Evolutionary conservation across 139 green algal genomes (phyloP), one percentile per base, ranked within the genome.

Genomic region (Prasinococcaceae sp.): DNA sequence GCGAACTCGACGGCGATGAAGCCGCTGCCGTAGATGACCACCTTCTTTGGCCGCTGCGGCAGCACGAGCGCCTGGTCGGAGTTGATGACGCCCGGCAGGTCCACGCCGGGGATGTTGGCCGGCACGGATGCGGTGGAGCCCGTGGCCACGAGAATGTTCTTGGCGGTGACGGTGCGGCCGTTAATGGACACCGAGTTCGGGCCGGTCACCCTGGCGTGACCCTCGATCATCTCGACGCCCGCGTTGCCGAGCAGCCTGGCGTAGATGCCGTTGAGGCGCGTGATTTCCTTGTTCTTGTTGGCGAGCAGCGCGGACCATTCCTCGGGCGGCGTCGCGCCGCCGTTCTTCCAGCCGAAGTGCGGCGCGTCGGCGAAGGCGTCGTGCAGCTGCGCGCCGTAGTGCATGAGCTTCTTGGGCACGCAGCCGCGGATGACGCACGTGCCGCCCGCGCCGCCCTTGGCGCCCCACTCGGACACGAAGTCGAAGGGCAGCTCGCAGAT

Each of bases 401-500:
- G 88, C 44, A 98, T 76, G 6, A 98, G 76, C 76, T 98, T 98
- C 72, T 98, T 98, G 23, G 90, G 90, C 41, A 98, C 90, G 66
- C 90, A 98, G 26, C 90, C 90, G 5, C 90, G 76, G 57, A 98
- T 83, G 16, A 98, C 90, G 65, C 90, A 95, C 22, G 89, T 97
- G 53, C 89, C 89, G 14, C 89, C 90, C 17, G 88, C 77, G 24
- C 89, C 89, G 28, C 89, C 90, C 27, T 64, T 61, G 9, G 39
- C 67, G 22, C 93, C 83, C 22, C 42, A 71, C n/a, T n/a, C n/a
- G 29, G 70, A 76, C 1, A 92, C 73, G 48, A 81, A 84, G 26
- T 76, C 77, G 66, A 94, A 97, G 0, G 89, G 89, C 65, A 97
- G 60, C 65, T 97, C 89, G 12, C 79, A 68, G 6, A 86, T 66